Evolutionary conservation across 192 early-diverging fungal genomes (phyloP), one percentile per base, ranked within the genome.

Genomic region (Backusella australiensis): DNA sequence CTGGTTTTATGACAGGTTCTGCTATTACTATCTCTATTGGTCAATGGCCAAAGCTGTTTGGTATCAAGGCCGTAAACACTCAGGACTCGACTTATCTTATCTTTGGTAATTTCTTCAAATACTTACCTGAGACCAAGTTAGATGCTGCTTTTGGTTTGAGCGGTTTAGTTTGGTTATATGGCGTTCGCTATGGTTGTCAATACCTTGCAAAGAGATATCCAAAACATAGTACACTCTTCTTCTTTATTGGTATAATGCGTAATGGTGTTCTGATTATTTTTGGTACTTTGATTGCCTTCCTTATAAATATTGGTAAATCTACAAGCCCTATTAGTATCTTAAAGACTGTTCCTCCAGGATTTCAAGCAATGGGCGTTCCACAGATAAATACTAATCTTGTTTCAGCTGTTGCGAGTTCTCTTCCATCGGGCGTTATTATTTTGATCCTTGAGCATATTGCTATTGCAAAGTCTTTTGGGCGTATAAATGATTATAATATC

Each of bases 371-470:
- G 72, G 66, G 74, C 6, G 88, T 92, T 17, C 91, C 93, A 2
- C 71, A 77, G 29, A 71, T 94, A 59, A 78, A 75, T 75, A 75
- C 78, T 34, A 75, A 84, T 34, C 78, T 93, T 26, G 77, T 95
- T 68, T 77, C 85, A 21, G 79, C 76, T 21, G 80, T 90, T n/a
- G 86, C 85, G 1, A 81, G 84, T 34, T 87, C 92, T 46, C 69
- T 93, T 11, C 87, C 90, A 36, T 87, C 90, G 15, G 87, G 91
- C 21, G 84, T 92, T 34, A 85, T 98, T 8, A 91, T 97, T 69
- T 81, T 91, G 69, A 89, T 98, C 66, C 82, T 98, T 53, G 97
- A 98, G 83, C 96, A 97, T 77, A 91, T 96, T 79, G 94, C 95
- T 36, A 93, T 98, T 74, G 86, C 90, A 70, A 96, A 96, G 84